Evolutionary conservation across 1,139 yeast genomes (phyloP).

Genomic region (Geotrichum aggregatum): DNA sequence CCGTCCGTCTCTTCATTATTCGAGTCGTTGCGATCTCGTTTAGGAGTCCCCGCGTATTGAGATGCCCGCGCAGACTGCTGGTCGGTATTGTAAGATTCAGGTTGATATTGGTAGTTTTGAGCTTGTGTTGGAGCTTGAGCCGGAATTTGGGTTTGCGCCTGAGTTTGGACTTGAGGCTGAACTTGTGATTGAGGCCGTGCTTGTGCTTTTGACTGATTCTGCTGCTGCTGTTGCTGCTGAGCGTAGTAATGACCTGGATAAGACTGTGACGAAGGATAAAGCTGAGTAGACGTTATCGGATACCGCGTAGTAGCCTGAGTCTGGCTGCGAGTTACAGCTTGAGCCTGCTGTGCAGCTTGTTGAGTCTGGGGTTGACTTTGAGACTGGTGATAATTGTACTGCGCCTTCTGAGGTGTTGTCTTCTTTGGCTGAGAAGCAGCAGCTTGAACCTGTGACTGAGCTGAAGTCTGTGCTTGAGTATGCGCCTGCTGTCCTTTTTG

Average conservation of each 20-base stretch:
- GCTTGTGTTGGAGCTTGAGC: constrained; percentile 4
- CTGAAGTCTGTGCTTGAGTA: too few relatives aligned
- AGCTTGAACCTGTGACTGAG: neutral
- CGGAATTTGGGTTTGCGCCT: constrained; percentile 4
- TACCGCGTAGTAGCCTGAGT: constrained; percentile 8
- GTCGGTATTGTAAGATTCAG: constrained; percentile 4
- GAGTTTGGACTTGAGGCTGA: constrained; percentile 6
- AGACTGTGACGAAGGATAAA: constrained; percentile 6
- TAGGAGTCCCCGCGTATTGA: too few relatives aligned
- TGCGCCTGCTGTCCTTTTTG: neutral
- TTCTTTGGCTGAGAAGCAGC: neutral
- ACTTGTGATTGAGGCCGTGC: neutral
- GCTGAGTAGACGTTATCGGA: constrained; percentile 7
- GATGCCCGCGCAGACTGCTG: neutral
- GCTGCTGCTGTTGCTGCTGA: constrained; percentile 6
- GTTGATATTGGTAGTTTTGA: neutral
- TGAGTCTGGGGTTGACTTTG: neutral
- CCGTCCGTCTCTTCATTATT: too few relatives aligned
- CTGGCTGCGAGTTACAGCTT: constrained; percentile 1
- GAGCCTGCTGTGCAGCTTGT: too few relatives aligned
- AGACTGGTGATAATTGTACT: neutral
- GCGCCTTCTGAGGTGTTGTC: neutral
- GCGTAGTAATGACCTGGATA: constrained; percentile 2
- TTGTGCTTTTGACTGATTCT: constrained; percentile 1
- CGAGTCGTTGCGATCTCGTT: neutral